phyloP scores from a whole-genome alignment of 2,329 filamentous ascomycete genomes.

The Triangularia verruculosa region DNA sequence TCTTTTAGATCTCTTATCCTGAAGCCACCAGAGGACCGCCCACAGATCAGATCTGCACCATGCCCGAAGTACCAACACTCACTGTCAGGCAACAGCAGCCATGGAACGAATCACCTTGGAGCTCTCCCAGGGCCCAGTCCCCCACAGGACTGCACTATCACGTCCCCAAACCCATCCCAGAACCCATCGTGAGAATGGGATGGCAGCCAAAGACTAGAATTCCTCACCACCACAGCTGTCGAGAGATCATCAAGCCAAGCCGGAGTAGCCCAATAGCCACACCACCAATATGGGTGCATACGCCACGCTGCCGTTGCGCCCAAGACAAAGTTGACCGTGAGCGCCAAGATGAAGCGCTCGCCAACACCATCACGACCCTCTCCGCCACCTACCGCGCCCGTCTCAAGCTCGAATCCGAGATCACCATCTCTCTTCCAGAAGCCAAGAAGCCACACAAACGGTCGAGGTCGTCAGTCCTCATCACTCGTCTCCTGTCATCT shows the following conservation, averaged over 20 bases:
- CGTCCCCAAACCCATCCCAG: conserved; percentile 11
- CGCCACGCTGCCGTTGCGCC: conserved; percentile 19
- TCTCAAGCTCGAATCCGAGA: neutral
- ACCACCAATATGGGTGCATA: conserved; percentile 24
- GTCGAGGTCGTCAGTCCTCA: neutral
- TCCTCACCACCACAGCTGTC: conserved; percentile 18
- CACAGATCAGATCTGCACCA: neutral
- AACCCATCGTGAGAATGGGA: conserved; percentile 15
- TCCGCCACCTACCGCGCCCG: conserved; percentile 7
- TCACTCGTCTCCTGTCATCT: conserved; percentile 3
- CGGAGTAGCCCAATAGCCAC: conserved; percentile 2
- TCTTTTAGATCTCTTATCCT: neutral
- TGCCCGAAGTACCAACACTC: conserved; percentile 3
- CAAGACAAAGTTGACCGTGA: conserved; percentile 2
- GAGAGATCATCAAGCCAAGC: conserved; percentile 21
- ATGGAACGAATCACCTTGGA: conserved; percentile 11
- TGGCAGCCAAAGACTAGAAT: conserved; percentile 14
- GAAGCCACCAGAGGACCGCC: neutral
- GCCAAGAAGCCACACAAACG: neutral
- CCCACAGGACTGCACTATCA: conserved; percentile 12
- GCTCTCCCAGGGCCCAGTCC: neutral
- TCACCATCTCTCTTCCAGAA: neutral
- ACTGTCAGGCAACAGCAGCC: neutral
- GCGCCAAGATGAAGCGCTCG: conserved; percentile 18
- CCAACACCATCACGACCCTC: conserved; percentile 15